Percentiles rank a stretch among this genome's conserved stretches.
Evolutionary conservation across 176 grass and related monocot species (phyloP).

Genomic region (Triticum turgidum): DNA sequence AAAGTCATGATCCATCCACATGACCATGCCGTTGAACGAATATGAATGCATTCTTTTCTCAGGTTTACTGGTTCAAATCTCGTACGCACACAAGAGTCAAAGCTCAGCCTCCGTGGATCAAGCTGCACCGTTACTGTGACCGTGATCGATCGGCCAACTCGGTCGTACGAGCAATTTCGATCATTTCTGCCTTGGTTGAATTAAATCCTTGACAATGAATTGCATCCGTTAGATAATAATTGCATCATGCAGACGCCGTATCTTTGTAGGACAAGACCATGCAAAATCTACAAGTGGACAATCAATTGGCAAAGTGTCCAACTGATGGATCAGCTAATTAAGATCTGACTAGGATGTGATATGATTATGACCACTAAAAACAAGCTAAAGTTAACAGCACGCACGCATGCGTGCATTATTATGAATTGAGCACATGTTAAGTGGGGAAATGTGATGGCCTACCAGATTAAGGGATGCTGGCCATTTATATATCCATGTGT

Average conservation of each 20-base stretch:
- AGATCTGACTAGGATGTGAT: background rate
- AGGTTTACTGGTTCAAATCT: background rate
- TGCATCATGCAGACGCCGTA: too few species aligned
- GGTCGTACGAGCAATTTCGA: fast-evolving
- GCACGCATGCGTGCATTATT: background rate
- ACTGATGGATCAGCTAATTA: constrained; percentile 20
- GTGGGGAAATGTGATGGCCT: background rate
- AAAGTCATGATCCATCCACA: background rate
- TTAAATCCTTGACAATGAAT: too few species aligned
- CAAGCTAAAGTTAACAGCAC: background rate
- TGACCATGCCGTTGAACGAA: background rate
- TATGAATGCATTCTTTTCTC: background rate
- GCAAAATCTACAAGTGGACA: background rate
- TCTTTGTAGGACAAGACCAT: too few species aligned
- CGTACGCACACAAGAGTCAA: background rate
- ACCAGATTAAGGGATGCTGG: background rate
- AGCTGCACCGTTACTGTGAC: too few species aligned
- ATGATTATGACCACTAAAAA: background rate
- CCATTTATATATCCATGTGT: background rate
- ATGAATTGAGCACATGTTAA: background rate
- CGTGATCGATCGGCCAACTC: too few species aligned
- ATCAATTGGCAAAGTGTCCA: background rate
- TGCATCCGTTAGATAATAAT: too few species aligned
- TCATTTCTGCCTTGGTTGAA: too few species aligned
- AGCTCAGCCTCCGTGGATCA: background rate